Conservation (phyloP, 164 flowering plant species). For the Vitis vinifera region ASM3070453v1 NC_081808.1:21583501-21584000, state of each 20-base stretch:
- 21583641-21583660: not conserved
- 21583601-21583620: not conserved
- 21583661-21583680: not conserved
- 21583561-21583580: not conserved
- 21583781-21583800: constrained; percentile 74
- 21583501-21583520: constrained; percentile 4
- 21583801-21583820: constrained; percentile 80
- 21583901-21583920: not conserved
- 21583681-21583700: not conserved
- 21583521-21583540: constrained; percentile 1
- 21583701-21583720: constrained; percentile 5
- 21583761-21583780: constrained; percentile 40
- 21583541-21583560: not conserved
- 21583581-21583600: not conserved
- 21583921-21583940: not conserved
- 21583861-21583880: constrained; percentile 52
- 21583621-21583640: not conserved
- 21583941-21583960: no score
- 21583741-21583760: constrained; percentile 2
- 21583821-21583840: constrained; percentile 62
- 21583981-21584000: constrained; percentile 71
- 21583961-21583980: constrained; percentile 48
- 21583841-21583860: constrained; percentile 49
- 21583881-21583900: not conserved
- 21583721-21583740: not conserved